phyloP scores from a whole-genome alignment of 2,329 filamentous ascomycete species.

The Fusarium tuaranense region DNA sequence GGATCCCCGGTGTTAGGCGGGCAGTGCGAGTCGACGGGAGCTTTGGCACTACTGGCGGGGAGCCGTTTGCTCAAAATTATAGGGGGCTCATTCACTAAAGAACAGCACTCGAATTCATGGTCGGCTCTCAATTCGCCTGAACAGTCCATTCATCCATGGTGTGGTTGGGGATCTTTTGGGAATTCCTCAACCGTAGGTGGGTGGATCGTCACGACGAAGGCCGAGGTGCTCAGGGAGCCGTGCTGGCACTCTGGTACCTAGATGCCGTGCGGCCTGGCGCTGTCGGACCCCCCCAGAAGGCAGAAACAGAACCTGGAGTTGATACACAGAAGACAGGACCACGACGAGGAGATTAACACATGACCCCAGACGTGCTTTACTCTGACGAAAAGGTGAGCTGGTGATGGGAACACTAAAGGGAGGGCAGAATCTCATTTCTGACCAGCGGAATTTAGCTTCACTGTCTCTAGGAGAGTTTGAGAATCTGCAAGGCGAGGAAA shows the following conservation, averaged over 20 bases:
- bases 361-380: background rate
- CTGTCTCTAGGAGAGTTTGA: background rate
- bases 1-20: background rate
- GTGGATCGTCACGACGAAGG: background rate
- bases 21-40: background rate
- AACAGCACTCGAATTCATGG: background rate
- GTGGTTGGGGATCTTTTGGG: background rate
- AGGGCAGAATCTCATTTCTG: no score
- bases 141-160: background rate
- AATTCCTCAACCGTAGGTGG: background rate
- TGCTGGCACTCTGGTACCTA: background rate
- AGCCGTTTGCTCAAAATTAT: background rate
- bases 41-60: background rate
- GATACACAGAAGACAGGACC: background rate
- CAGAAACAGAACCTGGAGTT: background rate
- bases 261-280: background rate
- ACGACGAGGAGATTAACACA: no score
- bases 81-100: background rate
- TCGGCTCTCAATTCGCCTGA: background rate
- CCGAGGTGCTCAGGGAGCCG: background rate
- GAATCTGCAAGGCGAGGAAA: background rate
- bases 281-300: fast-evolving
- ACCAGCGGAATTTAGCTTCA: background rate
- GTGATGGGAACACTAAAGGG: background rate
- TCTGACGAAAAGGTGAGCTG: background rate